Conservation (phyloP, 169 alveolate species). For the Eimeria praecox region DNA sequence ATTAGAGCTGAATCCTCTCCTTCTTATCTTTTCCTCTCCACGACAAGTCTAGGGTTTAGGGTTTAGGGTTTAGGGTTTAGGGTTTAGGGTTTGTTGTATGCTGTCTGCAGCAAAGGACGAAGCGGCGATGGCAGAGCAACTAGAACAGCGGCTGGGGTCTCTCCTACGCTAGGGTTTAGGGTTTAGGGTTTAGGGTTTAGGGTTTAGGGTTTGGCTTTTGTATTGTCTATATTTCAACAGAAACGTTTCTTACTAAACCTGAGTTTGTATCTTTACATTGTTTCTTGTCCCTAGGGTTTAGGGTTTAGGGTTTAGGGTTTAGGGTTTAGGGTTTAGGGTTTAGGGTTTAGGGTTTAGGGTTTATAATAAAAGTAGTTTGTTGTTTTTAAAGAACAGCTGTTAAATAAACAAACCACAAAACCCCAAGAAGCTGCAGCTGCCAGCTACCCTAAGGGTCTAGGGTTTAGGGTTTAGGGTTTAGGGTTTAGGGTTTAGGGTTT, state of each 20-base stretch:
- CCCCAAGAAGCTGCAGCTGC: neutral
- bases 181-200: neutral
- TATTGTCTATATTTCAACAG: too few relatives aligned
- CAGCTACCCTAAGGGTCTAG: too few relatives aligned
- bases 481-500: neutral
- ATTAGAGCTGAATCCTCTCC: neutral
- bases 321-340: neutral
- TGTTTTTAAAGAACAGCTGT: neutral
- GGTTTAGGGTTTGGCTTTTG: neutral
- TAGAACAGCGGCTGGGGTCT: slow-evolving; percentile 55
- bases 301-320: too few relatives aligned
- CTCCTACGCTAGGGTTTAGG: neutral
- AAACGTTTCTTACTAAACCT: too few relatives aligned
- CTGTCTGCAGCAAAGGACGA: slow-evolving; percentile 68
- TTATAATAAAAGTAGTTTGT: neutral
- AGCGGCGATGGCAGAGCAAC: slow-evolving; percentile 53
- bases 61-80: neutral
- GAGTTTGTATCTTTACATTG: too few relatives aligned
- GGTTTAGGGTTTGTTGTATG: neutral
- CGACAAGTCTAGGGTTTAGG: neutral
- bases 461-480: neutral
- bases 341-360: neutral
- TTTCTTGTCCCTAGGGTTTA: too few relatives aligned
- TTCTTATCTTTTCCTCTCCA: neutral
- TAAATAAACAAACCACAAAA: neutral